Base-by-base conservation (phyloP, 1,284 basidiomycete genomes). In the Megacollybia platyphylla region DNA sequence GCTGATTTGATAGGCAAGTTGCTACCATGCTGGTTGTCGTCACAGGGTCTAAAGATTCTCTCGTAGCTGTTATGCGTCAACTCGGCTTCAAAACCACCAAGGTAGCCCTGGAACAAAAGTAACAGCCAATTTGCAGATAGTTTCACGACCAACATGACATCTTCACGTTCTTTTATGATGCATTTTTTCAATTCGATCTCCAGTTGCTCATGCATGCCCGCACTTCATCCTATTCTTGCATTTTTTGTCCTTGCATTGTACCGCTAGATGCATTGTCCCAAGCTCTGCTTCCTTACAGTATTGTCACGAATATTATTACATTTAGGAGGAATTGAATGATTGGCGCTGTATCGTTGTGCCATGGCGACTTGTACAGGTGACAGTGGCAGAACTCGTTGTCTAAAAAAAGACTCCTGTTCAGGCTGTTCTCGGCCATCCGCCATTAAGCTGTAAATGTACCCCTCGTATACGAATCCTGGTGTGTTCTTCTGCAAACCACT, bases 71-170 rank as follows among this genome's bases (percentile, higher is more conserved):
- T 48, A 86, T 82, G 77, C 79, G 82, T 38, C 76, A 85, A 56
- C 71, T 94, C 34, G 90, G 91, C 20, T 94, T 94, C 71, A 87
- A 80, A 68, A 87, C 82, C 13, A 76, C 81, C n/a, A 73, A 50
- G 73, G 71, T 39, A 72, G 70, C 37, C 64, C 59, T 48, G 55
- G 60, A 46, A 59, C 66, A 51, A 62, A 78, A 67, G 61, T 79
- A 47, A 68, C 68, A 46, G 56, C 70, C 45, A 34, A 58, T 63
- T 44, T 63, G 62, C 50, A 55, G 49, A 39, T 48, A 49, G 38
- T 42, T 43, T 48, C 40, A 49, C 44, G 49, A 45, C 49, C 3
- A 4, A 11, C 31, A 46, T 46, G 32, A 51, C 42, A 49, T 46
- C 46, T 49, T 41, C 30, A 44, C 41, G 40, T 43, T 41, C 44